Evolutionary conservation across 805 yeast species (phyloP), one percentile per base, ranked within the genome.

Genomic region (Wickerhamomyces tratensis): DNA sequence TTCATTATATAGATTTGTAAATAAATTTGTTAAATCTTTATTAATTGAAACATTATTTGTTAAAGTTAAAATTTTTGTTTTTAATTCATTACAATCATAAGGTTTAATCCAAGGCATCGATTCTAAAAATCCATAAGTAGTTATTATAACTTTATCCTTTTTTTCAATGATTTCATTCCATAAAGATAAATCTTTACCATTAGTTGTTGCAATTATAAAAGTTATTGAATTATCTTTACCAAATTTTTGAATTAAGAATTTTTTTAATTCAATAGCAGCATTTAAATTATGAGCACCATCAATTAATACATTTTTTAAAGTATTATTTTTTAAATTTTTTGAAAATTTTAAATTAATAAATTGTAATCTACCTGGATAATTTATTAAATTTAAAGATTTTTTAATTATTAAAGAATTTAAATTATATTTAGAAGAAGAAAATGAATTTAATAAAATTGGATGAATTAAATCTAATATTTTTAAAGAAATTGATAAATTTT

Each of bases 281-380:
- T 80, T 77, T 6, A 77, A 79, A 57, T 93, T 93, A 58, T 93
- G 98, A 0, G 98, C 97, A 3, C 98, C 98, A 62, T 91, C 98
- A 2, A 93, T 54, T 5, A 93, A 60, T 0, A 79, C 59, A 1
- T 52, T 48, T 6, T 8, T 31, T 1, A 68, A 41, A 2, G 58
- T 49, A 3, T 58, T 40, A 7, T 47, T 51, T 25, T 57, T 51
- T 5, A 11, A 9, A 1, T 41, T 40, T 1, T 62, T 41, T 2
- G 53, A 44, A 12, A 56, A 50, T 7, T 54, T 48, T n/a, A 69
- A 51, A 5, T 60, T 46, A 12, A 76, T 29, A 29, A 56, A 46
- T 53, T 93, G 96, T 41, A 93, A 63, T 46, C 98, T 65, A 1
- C 97, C 98, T 0, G 95, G 95, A 98, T 98, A 89, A 8, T 50